Base-by-base conservation (phyloP, 768 basidiomycete species). In the Coprinopsis strossmayeri region DNA sequence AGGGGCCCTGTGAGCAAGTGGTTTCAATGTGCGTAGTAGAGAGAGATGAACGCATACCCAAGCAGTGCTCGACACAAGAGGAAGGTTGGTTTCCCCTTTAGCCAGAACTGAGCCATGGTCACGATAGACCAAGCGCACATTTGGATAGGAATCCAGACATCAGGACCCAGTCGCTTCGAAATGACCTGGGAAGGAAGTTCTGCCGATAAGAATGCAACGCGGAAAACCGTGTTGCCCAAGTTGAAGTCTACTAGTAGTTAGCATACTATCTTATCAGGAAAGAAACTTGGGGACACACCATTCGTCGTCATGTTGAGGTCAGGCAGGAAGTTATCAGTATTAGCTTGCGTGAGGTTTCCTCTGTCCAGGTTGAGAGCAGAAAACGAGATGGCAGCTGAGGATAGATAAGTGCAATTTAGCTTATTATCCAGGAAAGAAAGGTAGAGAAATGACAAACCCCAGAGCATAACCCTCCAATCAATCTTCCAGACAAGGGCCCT, bases 151-250 rank as follows among this genome's bases (percentile, higher is more conserved):
- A 81, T 79, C 79, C 78, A 82, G 21, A 76, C 71, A 59, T 84
- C 81, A 2, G 81, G 80, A 2, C 82, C 81, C 32, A 80, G 53
- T 74, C 43, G 7, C 43, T 84, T 84, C 1, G 78, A 81, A 34
- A 83, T 62, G 12, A 83, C 63, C 49, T 82, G 81, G 10, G 81
- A 82, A 5, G 82, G 81, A 15, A 84, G 60, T 54, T 83, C 81
- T 0, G 80, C 79, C 30, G 60, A 66, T 18, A 80, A 58, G 58
- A 80, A 81, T 7, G 74, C 50, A 1, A 80, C 56, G 18, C 72
- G 71, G 55, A 75, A 78, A 2, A 84, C 50, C 0, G 70, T 74
- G 55, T 79, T 83, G 5, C 79, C 79, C 34, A 70, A 51, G 56
- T 81, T 81, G 59, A 70, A 81, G 48, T 80, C 78, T 79, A 24